phyloP scores from a whole-genome alignment of 352 stramenopile genomes.

The Thalassiosira mediterranea region DNA sequence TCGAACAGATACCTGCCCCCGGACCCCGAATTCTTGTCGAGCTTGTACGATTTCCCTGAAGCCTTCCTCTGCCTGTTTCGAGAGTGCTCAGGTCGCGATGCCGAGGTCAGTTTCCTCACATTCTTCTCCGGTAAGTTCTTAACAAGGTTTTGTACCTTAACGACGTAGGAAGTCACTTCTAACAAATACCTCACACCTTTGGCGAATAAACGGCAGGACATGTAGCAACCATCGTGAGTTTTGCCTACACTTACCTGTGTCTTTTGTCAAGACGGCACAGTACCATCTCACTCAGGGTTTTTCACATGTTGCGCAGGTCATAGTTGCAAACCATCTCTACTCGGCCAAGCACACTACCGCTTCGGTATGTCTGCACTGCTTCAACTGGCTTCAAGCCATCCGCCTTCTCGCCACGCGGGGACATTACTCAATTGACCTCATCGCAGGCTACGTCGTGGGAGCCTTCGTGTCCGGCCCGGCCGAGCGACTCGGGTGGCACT shows the following conservation, averaged over 20 bases:
- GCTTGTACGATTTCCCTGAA: conserved; percentile 57
- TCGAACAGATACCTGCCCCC: conserved; percentile 48
- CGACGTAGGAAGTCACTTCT: too few relatives aligned
- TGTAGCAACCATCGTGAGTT: conserved; percentile 28
- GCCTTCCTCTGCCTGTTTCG: conserved; percentile 44
- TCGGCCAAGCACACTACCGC: conserved; percentile 16
- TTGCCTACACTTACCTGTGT: too few relatives aligned
- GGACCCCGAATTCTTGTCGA: conserved; percentile 42
- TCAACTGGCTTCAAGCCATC: conserved; percentile 56
- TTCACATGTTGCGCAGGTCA: conserved; percentile 43
- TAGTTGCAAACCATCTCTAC: conserved; percentile 61
- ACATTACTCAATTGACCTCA: conserved; percentile 67
- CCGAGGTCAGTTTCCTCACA: conserved; percentile 23
- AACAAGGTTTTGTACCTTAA: too few relatives aligned
- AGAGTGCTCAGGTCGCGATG: conserved; percentile 14
- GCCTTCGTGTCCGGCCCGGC: conserved; percentile 31
- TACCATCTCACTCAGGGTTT: conserved; percentile 6
- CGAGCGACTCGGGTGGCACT: conserved; percentile 27
- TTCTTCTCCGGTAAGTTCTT: conserved; percentile 26
- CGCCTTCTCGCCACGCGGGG: conserved; percentile 58
- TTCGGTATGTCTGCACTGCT: conserved; percentile 44
- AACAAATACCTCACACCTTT: too few relatives aligned
- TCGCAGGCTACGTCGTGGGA: conserved; percentile 48
- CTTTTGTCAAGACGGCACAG: too few relatives aligned
- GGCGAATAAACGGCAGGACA: conserved; percentile 16